Base-by-base conservation (phyloP, 2,329 filamentous ascomycete genomes). In the Pseudopithomyces chartarum region DNA sequence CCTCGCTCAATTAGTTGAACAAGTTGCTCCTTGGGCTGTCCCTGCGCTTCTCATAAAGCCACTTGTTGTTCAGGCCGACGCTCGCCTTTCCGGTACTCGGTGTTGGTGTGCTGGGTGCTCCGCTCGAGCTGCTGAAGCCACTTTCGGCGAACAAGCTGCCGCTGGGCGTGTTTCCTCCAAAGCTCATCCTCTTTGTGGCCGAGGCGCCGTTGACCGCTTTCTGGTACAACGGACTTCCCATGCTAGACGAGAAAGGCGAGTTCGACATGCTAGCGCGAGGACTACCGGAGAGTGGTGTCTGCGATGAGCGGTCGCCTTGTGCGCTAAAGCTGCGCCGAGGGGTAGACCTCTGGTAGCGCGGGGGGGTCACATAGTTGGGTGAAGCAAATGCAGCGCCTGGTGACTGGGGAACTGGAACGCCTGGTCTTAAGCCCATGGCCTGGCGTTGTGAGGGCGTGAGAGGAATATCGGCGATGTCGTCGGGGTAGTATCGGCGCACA, bases 371-470 rank as follows among this genome's bases (percentile, higher is more conserved):
- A 76, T 91, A 96, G 55, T 85, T 85, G 13, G 73, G 71, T 12
- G 73, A 75, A 7, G 67, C 65, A 58, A 67, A 75, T 39, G 61
- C 59, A 40, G 89, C 87, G 52, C 85, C 83, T 1, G 91, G 88
- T 0, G 88, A 90, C 0, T 78, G 73, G 0, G 89, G 84, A 2
- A 83, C 82, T 17, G 61, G 17, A n/a, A 73, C 56, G 56, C 83
- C 85, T 2, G 91, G 88, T 38, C 89, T 85, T 3, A 99, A 85
- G 46, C 92, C 93, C 50, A 99, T 86, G 13, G 97, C 84, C 61
- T 88, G 84, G 59, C 94, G 90, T 80, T 98, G 95, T 12, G 88
- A 87, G n/a, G 91, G 88, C 0, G 94, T 97, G 63, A 99, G 84
- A 59, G 94, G 87, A 49, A 99, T 96, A 74, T 99, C 95, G 75